phyloP scores from a whole-genome alignment of 2,329 filamentous ascomycete species.

The Claviceps monticola region DNA sequence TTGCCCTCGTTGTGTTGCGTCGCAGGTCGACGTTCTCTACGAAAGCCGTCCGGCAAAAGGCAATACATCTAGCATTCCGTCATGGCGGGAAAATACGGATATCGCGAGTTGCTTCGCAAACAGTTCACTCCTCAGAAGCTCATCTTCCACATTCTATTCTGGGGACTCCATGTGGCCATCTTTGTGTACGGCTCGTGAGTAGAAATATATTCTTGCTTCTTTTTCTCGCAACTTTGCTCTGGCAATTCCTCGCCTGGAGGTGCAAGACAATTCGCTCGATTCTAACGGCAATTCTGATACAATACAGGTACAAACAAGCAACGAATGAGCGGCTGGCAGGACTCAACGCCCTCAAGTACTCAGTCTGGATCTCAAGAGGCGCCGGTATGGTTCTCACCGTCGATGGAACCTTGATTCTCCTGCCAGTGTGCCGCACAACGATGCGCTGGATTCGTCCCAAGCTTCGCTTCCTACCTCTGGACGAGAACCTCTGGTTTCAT shows the following conservation, averaged over 20 bases:
- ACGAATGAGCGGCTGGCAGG: constrained; percentile 52
- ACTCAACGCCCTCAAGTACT: constrained; percentile 71
- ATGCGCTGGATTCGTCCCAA: constrained; percentile 77
- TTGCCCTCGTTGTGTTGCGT: constrained; percentile 19
- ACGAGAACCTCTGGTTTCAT: constrained; percentile 96
- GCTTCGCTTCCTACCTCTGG: constrained; percentile 76
- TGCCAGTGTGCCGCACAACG: constrained; percentile 90
- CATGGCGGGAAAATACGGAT: constrained; percentile 28
- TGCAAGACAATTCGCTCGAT: not conserved
- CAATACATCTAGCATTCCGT: not conserved
- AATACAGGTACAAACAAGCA: constrained; percentile 67
- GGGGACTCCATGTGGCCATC: constrained; percentile 62
- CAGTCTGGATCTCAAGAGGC: constrained; percentile 92
- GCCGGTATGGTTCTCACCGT: constrained; percentile 75
- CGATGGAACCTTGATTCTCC: constrained; percentile 73
- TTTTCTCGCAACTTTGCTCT: too few relatives aligned
- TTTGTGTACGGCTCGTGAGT: constrained; percentile 77
- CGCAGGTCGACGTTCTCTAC: constrained; percentile 39
- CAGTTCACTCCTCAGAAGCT: constrained; percentile 60
- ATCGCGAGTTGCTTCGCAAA: constrained; percentile 36
- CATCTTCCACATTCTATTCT: constrained; percentile 69
- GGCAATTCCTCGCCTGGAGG: too few relatives aligned
- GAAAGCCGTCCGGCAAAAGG: constrained; percentile 1
- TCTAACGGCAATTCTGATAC: not conserved
- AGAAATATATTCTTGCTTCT: not conserved